A percentile compares a stretch with the other conserved stretches of the same genome.
Conservation (phyloP, 169 alveolate genomes). For the Eimeria acervulina region DNA sequence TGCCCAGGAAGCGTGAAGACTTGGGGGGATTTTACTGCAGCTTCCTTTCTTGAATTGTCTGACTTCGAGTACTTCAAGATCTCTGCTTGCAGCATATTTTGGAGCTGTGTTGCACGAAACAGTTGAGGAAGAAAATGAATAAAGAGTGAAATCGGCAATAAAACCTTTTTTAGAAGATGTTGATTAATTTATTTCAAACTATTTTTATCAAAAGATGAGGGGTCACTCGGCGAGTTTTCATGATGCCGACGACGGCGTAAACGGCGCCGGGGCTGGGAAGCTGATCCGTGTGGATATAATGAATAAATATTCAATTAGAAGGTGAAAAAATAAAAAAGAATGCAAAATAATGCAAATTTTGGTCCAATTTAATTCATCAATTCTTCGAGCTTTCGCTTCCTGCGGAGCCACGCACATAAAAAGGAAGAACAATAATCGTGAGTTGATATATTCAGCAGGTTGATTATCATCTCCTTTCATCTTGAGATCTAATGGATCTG, state of each 20-base stretch:
- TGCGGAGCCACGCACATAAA: neutral
- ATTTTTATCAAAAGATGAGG: neutral
- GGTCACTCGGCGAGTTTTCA: neutral
- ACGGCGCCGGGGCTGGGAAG: conserved; percentile 10
- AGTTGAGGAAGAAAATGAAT: neutral
- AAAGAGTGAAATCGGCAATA: no score
- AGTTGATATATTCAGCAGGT: no score
- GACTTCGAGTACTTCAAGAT: neutral
- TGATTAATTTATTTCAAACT: neutral
- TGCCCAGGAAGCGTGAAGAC: no score
- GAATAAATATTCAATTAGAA: neutral
- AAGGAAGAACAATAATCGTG: no score
- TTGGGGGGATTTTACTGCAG: no score
- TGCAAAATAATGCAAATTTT: neutral
- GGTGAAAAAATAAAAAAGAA: neutral
- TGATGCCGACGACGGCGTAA: neutral
- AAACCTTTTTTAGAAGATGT: neutral
- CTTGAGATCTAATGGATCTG: neutral
- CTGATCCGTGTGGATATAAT: neutral
- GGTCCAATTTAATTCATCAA: neutral
- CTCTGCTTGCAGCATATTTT: neutral
- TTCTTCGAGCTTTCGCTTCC: neutral
- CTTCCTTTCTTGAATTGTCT: no score
- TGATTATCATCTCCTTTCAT: no score
- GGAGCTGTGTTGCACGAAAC: neutral